Evolutionary conservation across 2,329 filamentous ascomycete species (phyloP), one percentile per base, ranked within the genome.

Genomic region (Talaromyces pinophilus): DNA sequence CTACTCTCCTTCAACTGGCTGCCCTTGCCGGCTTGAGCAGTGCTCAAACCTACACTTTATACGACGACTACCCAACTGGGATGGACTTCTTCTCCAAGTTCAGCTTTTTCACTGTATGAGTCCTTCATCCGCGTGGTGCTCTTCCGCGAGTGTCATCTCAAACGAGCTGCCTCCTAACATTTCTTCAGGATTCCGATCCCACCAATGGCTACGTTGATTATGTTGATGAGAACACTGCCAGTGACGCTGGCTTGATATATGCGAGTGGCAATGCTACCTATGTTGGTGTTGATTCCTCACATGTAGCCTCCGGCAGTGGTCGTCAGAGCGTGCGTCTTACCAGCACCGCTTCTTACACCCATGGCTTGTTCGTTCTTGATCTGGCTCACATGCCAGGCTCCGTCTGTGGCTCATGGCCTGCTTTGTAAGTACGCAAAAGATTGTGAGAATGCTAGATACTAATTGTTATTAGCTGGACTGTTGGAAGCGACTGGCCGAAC

Each of bases 171-270:
- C 44, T 25, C 48, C 48, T 52, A 55, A 57, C 44, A 15, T 46
- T 5, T 48, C 22, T 38, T 54, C 63, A 82, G 80, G 76, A 67
- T 17, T 22, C 71, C 3, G 92, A 95, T 72, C 92, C 92, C 0
- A 95, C 92, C 1, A 72, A 88, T 69, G 92, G 92, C 38, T 92
- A 88, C 72, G 92, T 95, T 71, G 79, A 86, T 67, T 95, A 93
- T 72, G 84, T 88, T 63, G 81, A 86, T 70, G 82, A 84, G 61
- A 66, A 75, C n/a, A 85, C 83, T 1, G 90, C 91, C 64, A 84
- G 85, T 67, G 73, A 75, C n/a, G 75, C 79, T 44, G 83, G 84
- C 17, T 82, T 93, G 8, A 87, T 89, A 68, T 85, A 84, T 68
- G 86, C 83, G 69, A 76, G 82, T 60, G 80, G 84, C 64, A 80